Evolutionary conservation across 345 rosid genomes (phyloP), one percentile per base, ranked within the genome.

Genomic region (Lepidium africanum): DNA sequence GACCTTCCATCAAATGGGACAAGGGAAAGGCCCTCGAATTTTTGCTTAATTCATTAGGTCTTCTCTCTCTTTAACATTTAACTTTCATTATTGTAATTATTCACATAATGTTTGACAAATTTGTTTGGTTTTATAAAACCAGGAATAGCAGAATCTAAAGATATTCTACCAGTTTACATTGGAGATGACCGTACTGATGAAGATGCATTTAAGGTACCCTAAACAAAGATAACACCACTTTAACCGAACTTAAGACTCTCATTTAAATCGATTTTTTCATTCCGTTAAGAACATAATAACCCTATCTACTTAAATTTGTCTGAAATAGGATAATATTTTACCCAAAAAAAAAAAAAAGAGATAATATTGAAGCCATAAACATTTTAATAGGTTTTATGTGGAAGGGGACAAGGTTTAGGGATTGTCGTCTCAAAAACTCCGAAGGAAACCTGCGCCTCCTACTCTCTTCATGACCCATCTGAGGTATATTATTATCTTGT

Each of bases 121-220:
- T 16, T 59, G 5, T 19, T 27, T 62, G 42, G 21, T 42, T 53
- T 35, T 54, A 46, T n/a, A 12, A 15, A 59, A 57, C 51, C 17
- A 63, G 70, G 51, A 12, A 9, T 72, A 16, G 51, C 57, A 54
- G 58, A 75, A 41, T 72, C 81, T 12, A 57, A 67, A 12, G 80
- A 86, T 59, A 77, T 81, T 21, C 72, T 84, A 9, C 88, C 88
- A 0, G 0, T 86, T 15, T 86, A 84, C 54, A 79, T 86, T 3
- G 91, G 88, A 9, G 91, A 86, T 56, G 91, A 86, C 59, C 62
- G 67, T 25, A 83, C 87, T 0, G 87, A 86, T 45, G 91, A 86
- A 72, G 88, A 86, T 63, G 88, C 91, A 17, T 86, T 86, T 57
- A 72, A 82, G 87, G 88, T 82, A 70, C 6, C 12, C 16, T 62